A percentile compares a stretch with the other conserved stretches of the same genome.
Conservation (phyloP, 192 early-diverging fungal species). For the Mortierella hygrophila region DNA sequence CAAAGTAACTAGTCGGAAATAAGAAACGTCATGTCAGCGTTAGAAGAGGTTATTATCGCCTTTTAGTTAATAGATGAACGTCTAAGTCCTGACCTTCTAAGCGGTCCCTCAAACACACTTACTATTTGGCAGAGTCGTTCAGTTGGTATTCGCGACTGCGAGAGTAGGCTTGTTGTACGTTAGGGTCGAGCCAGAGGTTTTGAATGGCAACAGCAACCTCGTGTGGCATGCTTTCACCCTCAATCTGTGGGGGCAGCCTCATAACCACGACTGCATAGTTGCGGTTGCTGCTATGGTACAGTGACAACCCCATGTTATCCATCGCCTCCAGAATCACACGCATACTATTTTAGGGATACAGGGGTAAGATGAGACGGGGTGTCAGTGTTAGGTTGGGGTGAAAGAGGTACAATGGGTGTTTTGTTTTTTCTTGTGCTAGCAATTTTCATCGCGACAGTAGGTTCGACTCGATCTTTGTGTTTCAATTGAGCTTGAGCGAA, state of each 20-base stretch:
- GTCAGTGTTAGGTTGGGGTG: no score
- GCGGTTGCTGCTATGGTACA: conserved; percentile 78
- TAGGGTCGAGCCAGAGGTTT: conserved; percentile 87
- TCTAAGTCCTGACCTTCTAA: not conserved
- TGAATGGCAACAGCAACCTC: conserved; percentile 86
- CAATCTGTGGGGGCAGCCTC: conserved; percentile 88
- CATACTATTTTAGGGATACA: conserved; percentile 66
- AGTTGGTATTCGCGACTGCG: conserved; percentile 94
- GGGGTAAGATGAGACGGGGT: no score
- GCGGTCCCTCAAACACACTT: conserved; percentile 30
- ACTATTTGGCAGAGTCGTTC: conserved; percentile 97
- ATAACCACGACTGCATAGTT: conserved; percentile 80
- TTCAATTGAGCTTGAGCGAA: not conserved
- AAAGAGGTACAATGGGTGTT: no score
- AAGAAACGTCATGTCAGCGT: conserved; percentile 16
- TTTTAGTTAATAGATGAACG: not conserved
- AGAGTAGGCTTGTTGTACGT: conserved; percentile 84
- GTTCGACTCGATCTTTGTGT: not conserved
- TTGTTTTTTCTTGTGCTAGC: not conserved
- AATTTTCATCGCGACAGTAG: not conserved
- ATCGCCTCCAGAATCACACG: conserved; percentile 96
- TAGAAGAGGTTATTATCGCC: not conserved
- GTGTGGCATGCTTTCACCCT: conserved; percentile 86
- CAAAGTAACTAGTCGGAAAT: conserved; percentile 85
- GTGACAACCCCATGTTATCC: conserved; percentile 82